Conservation (phyloP, 108 stramenopile genomes). For the Fragilariopsis cylindrus region DNA sequence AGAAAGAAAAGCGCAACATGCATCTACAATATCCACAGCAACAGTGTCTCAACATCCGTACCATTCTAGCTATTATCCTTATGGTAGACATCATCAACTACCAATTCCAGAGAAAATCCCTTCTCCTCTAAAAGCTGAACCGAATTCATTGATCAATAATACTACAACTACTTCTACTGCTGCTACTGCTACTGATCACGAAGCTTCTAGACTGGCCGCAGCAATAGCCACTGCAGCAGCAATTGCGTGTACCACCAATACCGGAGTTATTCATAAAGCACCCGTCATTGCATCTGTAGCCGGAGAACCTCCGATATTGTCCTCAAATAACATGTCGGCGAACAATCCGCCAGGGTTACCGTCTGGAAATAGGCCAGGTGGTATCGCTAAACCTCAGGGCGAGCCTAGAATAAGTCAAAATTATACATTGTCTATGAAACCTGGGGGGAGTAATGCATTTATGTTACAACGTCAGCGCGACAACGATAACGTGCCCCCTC, state of each 20-base stretch:
- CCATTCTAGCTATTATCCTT: conserved; percentile 38
- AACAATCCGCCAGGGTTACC: too few relatives aligned
- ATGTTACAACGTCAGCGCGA: conserved; percentile 19
- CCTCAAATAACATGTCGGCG: too few relatives aligned
- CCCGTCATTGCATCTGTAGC: not conserved
- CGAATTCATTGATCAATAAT: not conserved
- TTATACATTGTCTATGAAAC: too few relatives aligned
- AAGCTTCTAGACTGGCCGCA: conserved; percentile 15
- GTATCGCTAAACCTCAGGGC: too few relatives aligned
- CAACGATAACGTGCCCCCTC: conserved; percentile 27
- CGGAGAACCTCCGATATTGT: not conserved
- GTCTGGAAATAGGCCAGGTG: too few relatives aligned
- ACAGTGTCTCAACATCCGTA: conserved; percentile 19
- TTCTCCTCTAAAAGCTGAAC: not conserved
- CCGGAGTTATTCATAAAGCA: not conserved
- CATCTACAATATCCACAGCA: conserved; percentile 8
- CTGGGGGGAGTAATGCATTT: too few relatives aligned
- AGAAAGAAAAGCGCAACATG: conserved; percentile 2
- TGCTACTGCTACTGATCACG: not conserved
- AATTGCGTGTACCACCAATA: conserved; percentile 19
- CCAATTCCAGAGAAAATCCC: conserved; percentile 31
- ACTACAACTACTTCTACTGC: conserved; percentile 12
- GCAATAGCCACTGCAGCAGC: conserved; percentile 46
- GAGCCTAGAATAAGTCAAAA: too few relatives aligned
- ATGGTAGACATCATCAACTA: conserved; percentile 33